Percentiles rank a stretch among this genome's conserved stretches.
These are phyloP conservation scores for Rhizophagus clarus DNA, from an alignment of 192 early-diverging fungal genomes.

Conservation along the genomic window DNA sequence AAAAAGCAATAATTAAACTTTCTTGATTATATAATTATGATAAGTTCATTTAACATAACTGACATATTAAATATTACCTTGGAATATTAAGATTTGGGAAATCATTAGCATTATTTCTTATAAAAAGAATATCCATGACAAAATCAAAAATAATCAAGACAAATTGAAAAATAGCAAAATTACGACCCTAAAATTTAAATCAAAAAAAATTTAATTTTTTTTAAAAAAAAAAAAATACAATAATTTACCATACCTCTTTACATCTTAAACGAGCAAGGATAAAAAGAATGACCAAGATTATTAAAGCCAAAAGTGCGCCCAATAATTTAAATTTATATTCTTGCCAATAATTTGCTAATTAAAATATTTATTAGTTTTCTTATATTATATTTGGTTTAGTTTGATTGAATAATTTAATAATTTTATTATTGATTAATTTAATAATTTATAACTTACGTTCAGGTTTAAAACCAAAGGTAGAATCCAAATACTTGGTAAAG, in stretches of 20 bases:
- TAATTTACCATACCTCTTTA: background rate
- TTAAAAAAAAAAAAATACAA: too few relatives aligned
- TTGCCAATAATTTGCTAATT: constrained; percentile 14
- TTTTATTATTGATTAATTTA: background rate
- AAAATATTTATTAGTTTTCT: too few relatives aligned
- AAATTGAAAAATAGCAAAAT: too few relatives aligned
- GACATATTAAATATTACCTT: background rate
- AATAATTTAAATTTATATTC: background rate
- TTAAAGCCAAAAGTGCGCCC: background rate
- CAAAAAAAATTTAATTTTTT: constrained; percentile 1
- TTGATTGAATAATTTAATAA: too few relatives aligned
- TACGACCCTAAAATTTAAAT: constrained; percentile 12
- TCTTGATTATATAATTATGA: background rate
- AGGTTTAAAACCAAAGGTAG: too few relatives aligned
- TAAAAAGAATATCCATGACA: too few relatives aligned
- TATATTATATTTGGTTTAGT: too few relatives aligned
- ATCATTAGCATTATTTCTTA: background rate
- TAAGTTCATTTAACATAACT: background rate
- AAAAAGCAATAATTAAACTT: too few relatives aligned
- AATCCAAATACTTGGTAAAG: too few relatives aligned
- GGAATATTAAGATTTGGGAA: background rate
- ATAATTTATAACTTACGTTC: too few relatives aligned
- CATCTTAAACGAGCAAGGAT: background rate
- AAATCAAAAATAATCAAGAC: too few relatives aligned
- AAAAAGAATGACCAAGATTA: background rate